Evolutionary conservation across 306 rosid species (phyloP).

Genomic region (Hippophae tibetana): DNA sequence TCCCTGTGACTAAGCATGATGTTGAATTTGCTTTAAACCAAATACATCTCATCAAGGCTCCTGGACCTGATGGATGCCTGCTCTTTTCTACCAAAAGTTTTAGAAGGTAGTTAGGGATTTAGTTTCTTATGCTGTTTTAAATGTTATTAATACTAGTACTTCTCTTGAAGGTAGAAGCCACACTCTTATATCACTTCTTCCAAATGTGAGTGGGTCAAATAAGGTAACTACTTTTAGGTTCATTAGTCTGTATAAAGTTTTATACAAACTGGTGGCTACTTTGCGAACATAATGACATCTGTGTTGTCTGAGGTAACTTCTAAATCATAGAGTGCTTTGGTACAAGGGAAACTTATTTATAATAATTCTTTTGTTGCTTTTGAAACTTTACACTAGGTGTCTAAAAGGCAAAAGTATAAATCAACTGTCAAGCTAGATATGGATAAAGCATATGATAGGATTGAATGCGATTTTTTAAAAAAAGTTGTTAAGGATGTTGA

Average conservation of each 20-base stretch:
- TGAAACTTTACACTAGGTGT: neutral
- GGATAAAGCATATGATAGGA: constrained; percentile 1
- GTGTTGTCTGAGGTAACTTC: neutral
- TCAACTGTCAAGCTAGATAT: too few species aligned
- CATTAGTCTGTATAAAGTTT: neutral
- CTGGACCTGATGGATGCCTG: neutral
- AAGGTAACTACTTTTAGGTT: neutral
- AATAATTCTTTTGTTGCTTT: neutral
- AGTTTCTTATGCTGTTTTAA: neutral
- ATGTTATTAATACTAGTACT: neutral
- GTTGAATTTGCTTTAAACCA: neutral
- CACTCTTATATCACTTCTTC: neutral
- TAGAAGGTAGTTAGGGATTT: neutral
- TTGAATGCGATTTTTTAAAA: neutral
- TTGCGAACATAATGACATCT: neutral
- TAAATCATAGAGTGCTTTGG: neutral
- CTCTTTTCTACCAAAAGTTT: neutral
- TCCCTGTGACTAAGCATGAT: too few species aligned
- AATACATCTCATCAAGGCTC: neutral
- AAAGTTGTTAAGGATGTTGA: neutral
- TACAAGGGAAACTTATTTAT: neutral
- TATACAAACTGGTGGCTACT: neutral
- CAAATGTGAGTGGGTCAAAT: neutral
- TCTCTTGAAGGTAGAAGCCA: neutral
- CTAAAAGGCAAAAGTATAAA: too few species aligned